Conservation (phyloP, 768 basidiomycete species). For the Termitomyces sp. region DNA sequence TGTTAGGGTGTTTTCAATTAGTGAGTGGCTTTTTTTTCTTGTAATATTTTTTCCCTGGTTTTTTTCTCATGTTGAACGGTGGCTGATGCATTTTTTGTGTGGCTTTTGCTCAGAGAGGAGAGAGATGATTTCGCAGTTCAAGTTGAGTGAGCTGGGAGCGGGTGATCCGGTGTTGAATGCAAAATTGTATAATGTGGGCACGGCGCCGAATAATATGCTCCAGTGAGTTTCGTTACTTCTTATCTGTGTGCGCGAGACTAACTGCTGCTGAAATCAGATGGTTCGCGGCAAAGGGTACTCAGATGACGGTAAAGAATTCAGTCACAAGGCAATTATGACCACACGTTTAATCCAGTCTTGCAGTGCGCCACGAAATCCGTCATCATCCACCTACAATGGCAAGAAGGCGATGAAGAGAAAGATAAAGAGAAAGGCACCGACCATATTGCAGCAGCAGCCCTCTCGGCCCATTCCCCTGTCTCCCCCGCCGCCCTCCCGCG, state of each 20-base stretch:
- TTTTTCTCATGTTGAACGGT: neutral
- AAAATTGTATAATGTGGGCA: conserved; percentile 71
- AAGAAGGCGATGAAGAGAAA: conserved; percentile 49
- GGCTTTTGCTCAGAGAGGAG: conserved; percentile 38
- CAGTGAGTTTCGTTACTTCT: conserved; percentile 36
- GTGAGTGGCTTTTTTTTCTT: conserved; percentile 35
- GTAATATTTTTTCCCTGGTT: neutral
- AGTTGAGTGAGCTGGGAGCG: conserved; percentile 69
- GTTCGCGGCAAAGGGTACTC: conserved; percentile 79
- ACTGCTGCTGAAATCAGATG: conserved; percentile 36
- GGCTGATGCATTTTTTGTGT: neutral
- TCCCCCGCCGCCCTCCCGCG: conserved; percentile 40
- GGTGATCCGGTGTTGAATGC: conserved; percentile 60
- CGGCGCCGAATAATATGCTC: conserved; percentile 82
- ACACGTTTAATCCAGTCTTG: too few relatives aligned
- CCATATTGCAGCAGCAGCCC: conserved; percentile 10
- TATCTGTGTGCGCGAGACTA: neutral
- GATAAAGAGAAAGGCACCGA: conserved; percentile 11
- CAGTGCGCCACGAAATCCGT: conserved; percentile 88
- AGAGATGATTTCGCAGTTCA: conserved; percentile 93
- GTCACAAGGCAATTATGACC: neutral
- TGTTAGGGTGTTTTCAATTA: conserved; percentile 86
- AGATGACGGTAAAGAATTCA: conserved; percentile 19
- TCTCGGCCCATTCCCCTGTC: conserved; percentile 12
- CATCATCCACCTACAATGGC: conserved; percentile 83